Evolutionary conservation across 2,329 filamentous ascomycete species (phyloP), one percentile per base, ranked within the genome.

Genomic region (Xylariaceae sp.): DNA sequence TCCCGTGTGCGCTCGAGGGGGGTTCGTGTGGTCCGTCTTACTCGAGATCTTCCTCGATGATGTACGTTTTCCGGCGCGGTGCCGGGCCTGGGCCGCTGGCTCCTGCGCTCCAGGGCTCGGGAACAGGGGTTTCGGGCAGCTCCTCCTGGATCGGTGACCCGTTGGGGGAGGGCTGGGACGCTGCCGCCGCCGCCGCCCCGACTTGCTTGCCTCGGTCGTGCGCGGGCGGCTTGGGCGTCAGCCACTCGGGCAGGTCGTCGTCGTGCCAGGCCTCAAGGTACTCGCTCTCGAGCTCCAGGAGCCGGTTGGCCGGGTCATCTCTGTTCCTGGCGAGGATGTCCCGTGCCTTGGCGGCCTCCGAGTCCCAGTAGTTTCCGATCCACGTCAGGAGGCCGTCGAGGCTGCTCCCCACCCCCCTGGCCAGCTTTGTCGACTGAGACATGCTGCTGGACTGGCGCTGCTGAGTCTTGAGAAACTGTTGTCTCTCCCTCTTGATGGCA

Each of bases 181-280:
- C n/a, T n/a, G n/a, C n/a, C n/a, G n/a, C n/a, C n/a, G n/a, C n/a
- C n/a, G n/a, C n/a, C n/a, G n/a, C n/a, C n/a, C n/a, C n/a, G n/a
- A n/a, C n/a, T n/a, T 26, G 12, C 24, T 26, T 26, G 24, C 24
- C 24, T 12, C 24, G 5, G 12, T 26, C 15, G 12, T 14, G 24
- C n/a, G n/a, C n/a, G 6, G 15, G 12, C 12, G 24, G 24, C n/a
- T 26, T 26, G 7, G 24, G 7, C 5, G 15, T 13, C 12, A 26
- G 24, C 24, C 24, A 26, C 5, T 11, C n/a, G 19, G 46, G 41
- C 13, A 57, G 33, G 19, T 33, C 38, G 9, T 40, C 33, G 16
- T 57, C 53, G 13, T 50, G 44, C 52, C 52, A 55, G 5, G 49
- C 45, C 8, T 49, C 45, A 5, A 55, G 36, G 17, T 48, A 53